Percentiles rank a stretch among this genome's conserved stretches.
Evolutionary conservation across 805 yeast species (phyloP).

Genomic region (Yarrowia osloensis): DNA sequence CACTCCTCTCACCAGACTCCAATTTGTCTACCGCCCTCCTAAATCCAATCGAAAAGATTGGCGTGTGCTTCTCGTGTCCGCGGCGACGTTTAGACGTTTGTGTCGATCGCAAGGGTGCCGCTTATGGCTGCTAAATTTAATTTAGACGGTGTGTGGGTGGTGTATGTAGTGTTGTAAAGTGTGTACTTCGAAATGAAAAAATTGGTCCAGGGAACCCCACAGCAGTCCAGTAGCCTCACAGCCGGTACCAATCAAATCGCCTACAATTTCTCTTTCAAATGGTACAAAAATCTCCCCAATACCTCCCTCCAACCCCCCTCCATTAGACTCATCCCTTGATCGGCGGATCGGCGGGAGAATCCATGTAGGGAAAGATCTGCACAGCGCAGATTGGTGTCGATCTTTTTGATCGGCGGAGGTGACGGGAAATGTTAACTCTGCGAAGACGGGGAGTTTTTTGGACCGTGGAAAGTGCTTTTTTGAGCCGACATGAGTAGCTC

Average conservation of each 20-base stretch:
- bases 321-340: background rate
- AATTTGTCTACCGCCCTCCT: background rate
- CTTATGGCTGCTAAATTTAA: conserved; percentile 5
- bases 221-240: too few species aligned
- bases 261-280: too few species aligned
- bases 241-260: too few species aligned
- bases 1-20: too few species aligned
- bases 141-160: background rate
- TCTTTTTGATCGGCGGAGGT: background rate
- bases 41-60: too few species aligned
- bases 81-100: background rate
- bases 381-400: background rate
- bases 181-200: too few species aligned
- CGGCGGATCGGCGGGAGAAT: background rate
- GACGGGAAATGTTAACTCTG: background rate
- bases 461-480: too few species aligned
- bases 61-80: conserved; percentile 7
- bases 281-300: too few species aligned
- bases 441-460: too few species aligned
- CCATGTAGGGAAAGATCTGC: background rate
- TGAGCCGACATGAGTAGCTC: too few species aligned
- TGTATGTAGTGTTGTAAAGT: too few species aligned
- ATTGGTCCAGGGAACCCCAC: too few species aligned
- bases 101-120: background rate
- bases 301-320: background rate